Conservation (phyloP, 2,329 filamentous ascomycete species). For the Coleophoma cylindrospora region DNA sequence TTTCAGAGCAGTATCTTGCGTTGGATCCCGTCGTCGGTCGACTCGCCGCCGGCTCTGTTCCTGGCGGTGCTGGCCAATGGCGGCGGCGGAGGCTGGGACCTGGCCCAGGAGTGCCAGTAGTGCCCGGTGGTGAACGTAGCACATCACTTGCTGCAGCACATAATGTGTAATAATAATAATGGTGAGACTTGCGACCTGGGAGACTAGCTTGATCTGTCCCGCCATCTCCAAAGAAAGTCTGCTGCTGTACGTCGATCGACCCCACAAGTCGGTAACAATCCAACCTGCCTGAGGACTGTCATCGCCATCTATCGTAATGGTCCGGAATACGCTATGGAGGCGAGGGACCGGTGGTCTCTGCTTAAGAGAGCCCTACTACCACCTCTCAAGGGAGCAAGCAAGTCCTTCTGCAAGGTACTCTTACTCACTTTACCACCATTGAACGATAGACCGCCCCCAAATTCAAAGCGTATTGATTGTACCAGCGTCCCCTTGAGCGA, state of each 20-base stretch:
- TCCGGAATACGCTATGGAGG: not conserved
- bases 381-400: not conserved
- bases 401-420: not conserved
- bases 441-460: not conserved
- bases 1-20: not conserved
- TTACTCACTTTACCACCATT: not conserved
- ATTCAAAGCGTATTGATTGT: too few species aligned
- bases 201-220: not conserved
- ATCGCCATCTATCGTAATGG: constrained; percentile 1
- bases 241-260: not conserved
- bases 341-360: not conserved
- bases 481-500: not conserved
- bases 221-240: not conserved
- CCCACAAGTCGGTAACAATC: not conserved
- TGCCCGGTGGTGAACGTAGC: not conserved
- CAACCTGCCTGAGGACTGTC: not conserved
- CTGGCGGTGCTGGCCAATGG: not conserved
- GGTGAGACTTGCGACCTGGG: not conserved
- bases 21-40: not conserved
- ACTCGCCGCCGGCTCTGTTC: not conserved
- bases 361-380: not conserved
- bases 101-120: not conserved
- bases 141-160: not conserved
- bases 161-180: not conserved
- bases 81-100: not conserved